Base-by-base conservation (phyloP, 2,329 filamentous ascomycete species). In the Basipetospora chlamydospora region DNA sequence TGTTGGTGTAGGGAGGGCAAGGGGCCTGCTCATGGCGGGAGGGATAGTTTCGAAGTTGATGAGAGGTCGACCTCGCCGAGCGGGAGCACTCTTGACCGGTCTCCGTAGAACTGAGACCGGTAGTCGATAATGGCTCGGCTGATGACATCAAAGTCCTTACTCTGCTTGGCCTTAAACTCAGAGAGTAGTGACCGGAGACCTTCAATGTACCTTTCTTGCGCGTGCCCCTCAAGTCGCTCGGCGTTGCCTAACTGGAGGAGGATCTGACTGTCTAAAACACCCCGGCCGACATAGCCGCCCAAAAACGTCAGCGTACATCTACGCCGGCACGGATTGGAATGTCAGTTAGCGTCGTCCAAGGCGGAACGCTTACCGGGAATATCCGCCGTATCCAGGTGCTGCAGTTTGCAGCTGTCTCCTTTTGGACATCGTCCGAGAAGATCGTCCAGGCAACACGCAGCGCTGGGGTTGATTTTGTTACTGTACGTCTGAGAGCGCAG, bases 401-500 rank as follows among this genome's bases (percentile, higher is more conserved):
- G 71, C 45, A 63, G 77, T 39, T 73, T 61, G 59, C 90, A 98
- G 38, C 70, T 64, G 41, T 61, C 54, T 50, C 87, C 82, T 46
- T 79, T 77, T 21, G 68, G 56, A 44, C 90, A 96, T 45, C 66
- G 62, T 42, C 75, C 74, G 36, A 76, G 77, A 33, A 67, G 65
- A 43, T 82, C 61, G 48, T 73, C 79, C 26, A 75, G 78, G 57
- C 90, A 98, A 33, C 96, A 52, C 42, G 73, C 70, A 47, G 71
- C 77, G 42, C 73, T 66, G 17, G 77, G 67, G 53, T 95, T 77
- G 57, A 98, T 93, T 47, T 77, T 79, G 58, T 93, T 83, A 60
- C 84, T 95, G 61, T 88, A 96, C 29, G 87, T 96, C 63, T 92
- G 67, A 44, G 90, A 96, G 52, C 80, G 78, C 51, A 86, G 79